Evolutionary conservation across 169 alveolate genomes (phyloP).

Genomic region (Babesia ovata): DNA sequence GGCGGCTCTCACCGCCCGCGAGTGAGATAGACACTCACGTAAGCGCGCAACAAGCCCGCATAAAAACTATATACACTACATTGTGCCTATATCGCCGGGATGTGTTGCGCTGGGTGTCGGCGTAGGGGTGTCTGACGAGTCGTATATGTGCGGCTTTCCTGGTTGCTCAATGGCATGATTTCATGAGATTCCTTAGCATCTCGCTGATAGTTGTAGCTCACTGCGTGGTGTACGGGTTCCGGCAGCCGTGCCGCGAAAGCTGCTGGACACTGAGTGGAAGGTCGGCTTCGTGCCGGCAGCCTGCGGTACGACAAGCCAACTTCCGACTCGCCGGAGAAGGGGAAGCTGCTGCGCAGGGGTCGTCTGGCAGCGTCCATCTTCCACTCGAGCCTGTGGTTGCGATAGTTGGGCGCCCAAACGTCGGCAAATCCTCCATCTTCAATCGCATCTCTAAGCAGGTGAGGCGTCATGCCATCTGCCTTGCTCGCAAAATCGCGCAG

Average conservation of each 20-base stretch:
- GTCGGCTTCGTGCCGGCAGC: background rate
- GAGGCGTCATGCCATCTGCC: background rate
- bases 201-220: background rate
- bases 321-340: background rate
- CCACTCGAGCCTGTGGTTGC: slow-evolving; percentile 52
- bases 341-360: background rate
- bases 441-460: slow-evolving; percentile 76
- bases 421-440: slow-evolving; percentile 79
- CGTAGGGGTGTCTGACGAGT: too few relatives aligned
- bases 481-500: slow-evolving; percentile 19
- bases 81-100: too few relatives aligned
- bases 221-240: background rate
- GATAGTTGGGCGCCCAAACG: slow-evolving; percentile 79
- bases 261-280: background rate
- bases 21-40: background rate
- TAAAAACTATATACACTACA: background rate
- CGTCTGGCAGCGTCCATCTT: background rate
- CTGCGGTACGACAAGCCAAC: background rate
- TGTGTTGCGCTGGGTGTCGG: too few relatives aligned
- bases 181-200: slow-evolving; percentile 5
- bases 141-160: background rate
- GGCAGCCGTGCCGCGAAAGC: background rate
- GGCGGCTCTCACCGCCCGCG: too few relatives aligned
- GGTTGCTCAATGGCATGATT: background rate
- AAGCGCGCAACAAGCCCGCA: background rate